Base-by-base conservation (phyloP, 2,329 filamentous ascomycete genomes). In the Arthrobotrys megalospora region DNA sequence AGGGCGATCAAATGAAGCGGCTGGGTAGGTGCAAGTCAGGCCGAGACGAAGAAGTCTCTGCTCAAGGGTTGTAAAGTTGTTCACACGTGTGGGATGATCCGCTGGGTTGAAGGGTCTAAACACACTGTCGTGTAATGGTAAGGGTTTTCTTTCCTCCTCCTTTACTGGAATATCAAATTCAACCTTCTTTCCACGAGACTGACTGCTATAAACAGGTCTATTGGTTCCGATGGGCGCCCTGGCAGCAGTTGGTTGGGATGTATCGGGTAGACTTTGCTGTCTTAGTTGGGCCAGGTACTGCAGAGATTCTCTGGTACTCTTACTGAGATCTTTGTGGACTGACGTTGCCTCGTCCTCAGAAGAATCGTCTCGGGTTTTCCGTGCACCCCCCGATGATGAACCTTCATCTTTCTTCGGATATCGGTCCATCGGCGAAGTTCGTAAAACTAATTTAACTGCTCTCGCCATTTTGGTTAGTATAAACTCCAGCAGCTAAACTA, bases 1-100 rank as follows among this genome's bases (percentile, higher is more conserved):
- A 4, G 66, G 58, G 2, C 60, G 45, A 21, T 67, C 52, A 41
- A 62, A 77, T 10, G 73, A 77, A 1, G n/a, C 50, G 6, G 48
- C 8, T 7, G 73, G 66, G 19, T 32, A 77, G 3, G 66, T 77
- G 14, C 36, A 52, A 11, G 24, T 67, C 4, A 71, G 12, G 2
- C 16, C 47, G 7, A 77, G 58, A 1, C 24, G 14, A 3, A 71
- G 58, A 6, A 36, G 53, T 21, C 34, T 41, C 21, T 38, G 28
- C 28, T 58, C 41, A 24, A 36, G 62, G 12, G 62, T 65, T 1
- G 21, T n/a, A 3, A 58, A 38, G 7, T 38, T 24, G 3, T 36
- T 58, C 1, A 36, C 16, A 1, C n/a, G 28, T 12, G 28, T 19
- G 1, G 52, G 52, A 8, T 55, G 50, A 6, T 55, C 50, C 10